These are phyloP conservation scores for Phytophthora cryptogea DNA, from an alignment of 352 stramenopile species.

Conservation along the genomic window DNA sequence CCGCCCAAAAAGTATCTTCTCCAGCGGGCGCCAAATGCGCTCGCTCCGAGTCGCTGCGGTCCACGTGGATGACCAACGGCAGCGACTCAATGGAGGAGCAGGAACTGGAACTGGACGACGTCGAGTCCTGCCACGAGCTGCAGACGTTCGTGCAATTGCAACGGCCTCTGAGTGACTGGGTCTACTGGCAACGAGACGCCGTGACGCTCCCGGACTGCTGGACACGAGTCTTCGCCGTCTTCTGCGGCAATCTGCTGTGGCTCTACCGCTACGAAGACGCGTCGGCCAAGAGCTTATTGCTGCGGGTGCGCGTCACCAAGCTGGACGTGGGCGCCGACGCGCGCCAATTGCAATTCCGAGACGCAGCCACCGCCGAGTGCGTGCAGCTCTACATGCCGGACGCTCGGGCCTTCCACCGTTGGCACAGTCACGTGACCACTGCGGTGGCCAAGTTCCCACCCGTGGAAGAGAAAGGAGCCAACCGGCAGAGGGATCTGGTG, in stretches of 20 bases:
- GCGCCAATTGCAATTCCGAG: slow-evolving; percentile 31
- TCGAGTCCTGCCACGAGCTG: slow-evolving; percentile 10
- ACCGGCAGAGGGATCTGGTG: slow-evolving; percentile 1
- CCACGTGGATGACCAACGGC: slow-evolving; percentile 41
- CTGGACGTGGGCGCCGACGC: slow-evolving; percentile 16
- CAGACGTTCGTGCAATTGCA: slow-evolving; percentile 19
- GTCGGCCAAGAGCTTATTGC: slow-evolving; percentile 35
- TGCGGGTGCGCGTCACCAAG: slow-evolving; percentile 30
- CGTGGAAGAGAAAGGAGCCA: slow-evolving; percentile 8
- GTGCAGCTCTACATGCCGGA: slow-evolving; percentile 40
- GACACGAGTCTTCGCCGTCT: slow-evolving; percentile 56
- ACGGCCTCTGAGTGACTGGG: slow-evolving; percentile 41
- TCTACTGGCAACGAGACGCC: slow-evolving; percentile 50
- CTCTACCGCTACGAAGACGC: slow-evolving; percentile 53
- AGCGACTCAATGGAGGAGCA: slow-evolving; percentile 31
- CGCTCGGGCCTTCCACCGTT: slow-evolving; percentile 19
- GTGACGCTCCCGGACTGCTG: slow-evolving; percentile 43
- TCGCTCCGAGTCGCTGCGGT: slow-evolving; percentile 40
- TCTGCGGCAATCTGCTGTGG: slow-evolving; percentile 36
- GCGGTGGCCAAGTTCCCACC: slow-evolving; percentile 20
- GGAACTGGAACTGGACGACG: slow-evolving; percentile 9
- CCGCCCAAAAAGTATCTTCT: slow-evolving; percentile 1
- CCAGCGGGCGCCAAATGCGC: slow-evolving; percentile 15
- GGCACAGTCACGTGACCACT: slow-evolving; percentile 28
- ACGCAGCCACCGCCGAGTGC: slow-evolving; percentile 2